Percentiles rank a stretch among this genome's conserved stretches.
Evolutionary conservation across 108 stramenopile genomes (phyloP).

Genomic region (Parmales sp.): DNA sequence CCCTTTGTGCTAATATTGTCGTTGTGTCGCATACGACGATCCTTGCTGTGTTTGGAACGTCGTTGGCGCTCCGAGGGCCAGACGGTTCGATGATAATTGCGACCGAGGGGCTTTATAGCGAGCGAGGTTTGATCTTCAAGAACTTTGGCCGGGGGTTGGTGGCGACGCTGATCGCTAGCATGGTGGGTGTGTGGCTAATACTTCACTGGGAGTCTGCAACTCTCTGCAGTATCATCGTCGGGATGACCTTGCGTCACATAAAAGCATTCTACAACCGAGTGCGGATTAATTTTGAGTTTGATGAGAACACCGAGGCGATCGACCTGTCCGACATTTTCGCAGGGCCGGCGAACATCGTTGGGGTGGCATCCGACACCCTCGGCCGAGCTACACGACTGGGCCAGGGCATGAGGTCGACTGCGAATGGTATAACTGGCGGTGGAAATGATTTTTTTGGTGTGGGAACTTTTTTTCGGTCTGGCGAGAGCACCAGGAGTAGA

Average conservation of each 20-base stretch:
- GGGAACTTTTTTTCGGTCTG: too few relatives aligned
- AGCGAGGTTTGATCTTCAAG: background rate
- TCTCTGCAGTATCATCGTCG: constrained; percentile 41
- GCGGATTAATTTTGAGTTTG: constrained; percentile 53
- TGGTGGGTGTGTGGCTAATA: constrained; percentile 36
- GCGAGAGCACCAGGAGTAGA: too few relatives aligned
- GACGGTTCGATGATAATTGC: constrained; percentile 83
- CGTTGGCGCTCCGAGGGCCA: constrained; percentile 72
- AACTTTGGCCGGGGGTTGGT: background rate
- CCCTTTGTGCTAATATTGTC: constrained; percentile 74
- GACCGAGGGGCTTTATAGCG: constrained; percentile 45
- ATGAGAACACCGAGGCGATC: constrained; percentile 62
- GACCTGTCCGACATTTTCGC: constrained; percentile 71
- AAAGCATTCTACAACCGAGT: constrained; percentile 52
- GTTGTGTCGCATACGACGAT: constrained; percentile 71
- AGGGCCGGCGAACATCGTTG: constrained; percentile 40
- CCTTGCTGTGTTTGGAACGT: constrained; percentile 65
- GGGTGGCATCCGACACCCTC: background rate
- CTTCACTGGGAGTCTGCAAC: constrained; percentile 63
- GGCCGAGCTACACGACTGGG: too few relatives aligned
- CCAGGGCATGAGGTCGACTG: background rate
- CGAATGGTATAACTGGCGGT: background rate
- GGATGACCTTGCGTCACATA: constrained; percentile 45
- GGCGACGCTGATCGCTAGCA: background rate
- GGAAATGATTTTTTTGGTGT: too few relatives aligned